phyloP scores from a whole-genome alignment of 2,329 filamentous ascomycete species.

The Colletotrichum liaoningense region DNA sequence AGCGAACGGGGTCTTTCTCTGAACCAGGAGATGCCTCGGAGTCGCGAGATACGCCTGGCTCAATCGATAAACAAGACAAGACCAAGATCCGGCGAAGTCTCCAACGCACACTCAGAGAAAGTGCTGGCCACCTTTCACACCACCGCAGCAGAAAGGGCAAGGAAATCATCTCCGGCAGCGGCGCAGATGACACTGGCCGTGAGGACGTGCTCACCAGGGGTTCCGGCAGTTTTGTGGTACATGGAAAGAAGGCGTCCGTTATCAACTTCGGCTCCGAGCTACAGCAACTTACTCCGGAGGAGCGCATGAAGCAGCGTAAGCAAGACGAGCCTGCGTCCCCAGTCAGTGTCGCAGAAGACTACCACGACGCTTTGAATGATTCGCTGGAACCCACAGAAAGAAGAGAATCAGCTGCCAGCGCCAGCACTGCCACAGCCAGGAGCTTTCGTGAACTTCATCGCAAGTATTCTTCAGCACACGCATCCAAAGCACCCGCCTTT shows the following conservation, averaged over 20 bases:
- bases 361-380: conserved; percentile 61
- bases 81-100: conserved; percentile 85
- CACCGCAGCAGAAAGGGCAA: conserved; percentile 82
- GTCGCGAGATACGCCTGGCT: conserved; percentile 41
- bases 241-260: conserved; percentile 97
- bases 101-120: conserved; percentile 89
- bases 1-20: conserved; percentile 51
- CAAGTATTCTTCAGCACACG: conserved; percentile 67
- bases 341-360: conserved; percentile 51
- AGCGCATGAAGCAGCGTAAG: conserved; percentile 75
- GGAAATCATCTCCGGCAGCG: conserved; percentile 73
- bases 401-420: conserved; percentile 71
- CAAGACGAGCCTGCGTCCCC: conserved; percentile 54
- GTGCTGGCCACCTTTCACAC: conserved; percentile 73
- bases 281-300: conserved; percentile 80
- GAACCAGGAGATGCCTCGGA: conserved; percentile 55
- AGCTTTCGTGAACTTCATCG: conserved; percentile 73
- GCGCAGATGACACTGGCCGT: conserved; percentile 61
- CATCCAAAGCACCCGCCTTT: conserved; percentile 53
- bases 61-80: conserved; percentile 64
- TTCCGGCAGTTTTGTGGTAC: conserved; percentile 91
- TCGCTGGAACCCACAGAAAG: conserved; percentile 59
- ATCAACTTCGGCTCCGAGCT: conserved; percentile 97
- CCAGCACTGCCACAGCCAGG: conserved; percentile 73
- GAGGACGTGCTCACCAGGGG: conserved; percentile 81